These are phyloP conservation scores for Zygosaccharomyces sapae DNA, from an alignment of 1,139 yeast genomes.

Conservation along the genomic window DNA sequence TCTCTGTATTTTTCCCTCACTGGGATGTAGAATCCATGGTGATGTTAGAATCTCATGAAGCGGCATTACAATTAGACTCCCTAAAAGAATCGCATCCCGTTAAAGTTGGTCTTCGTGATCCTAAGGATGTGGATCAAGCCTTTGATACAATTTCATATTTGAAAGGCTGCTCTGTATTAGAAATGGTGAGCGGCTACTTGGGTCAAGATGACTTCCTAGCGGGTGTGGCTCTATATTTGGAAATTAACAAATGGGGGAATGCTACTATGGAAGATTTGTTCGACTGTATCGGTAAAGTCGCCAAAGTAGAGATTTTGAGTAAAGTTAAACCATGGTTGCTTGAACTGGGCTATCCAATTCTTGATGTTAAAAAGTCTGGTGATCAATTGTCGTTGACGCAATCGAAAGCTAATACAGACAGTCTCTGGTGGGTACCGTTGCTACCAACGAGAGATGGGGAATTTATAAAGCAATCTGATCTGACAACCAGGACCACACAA, in stretches of 20 bases:
- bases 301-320: slow-evolving; percentile 50
- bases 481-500: not conserved
- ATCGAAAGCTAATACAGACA: slow-evolving; percentile 40
- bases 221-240: slow-evolving; percentile 67
- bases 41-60: slow-evolving; percentile 53
- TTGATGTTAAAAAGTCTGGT: slow-evolving; percentile 41
- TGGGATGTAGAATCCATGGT: slow-evolving; percentile 70
- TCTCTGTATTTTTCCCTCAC: slow-evolving; percentile 61
- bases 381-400: slow-evolving; percentile 36
- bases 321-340: slow-evolving; percentile 61
- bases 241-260: slow-evolving; percentile 51
- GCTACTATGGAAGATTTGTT: slow-evolving; percentile 61
- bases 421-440: slow-evolving; percentile 78
- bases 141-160: slow-evolving; percentile 74
- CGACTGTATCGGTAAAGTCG: slow-evolving; percentile 52
- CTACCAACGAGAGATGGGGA: slow-evolving; percentile 38
- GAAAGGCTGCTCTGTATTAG: slow-evolving; percentile 71
- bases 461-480: slow-evolving; percentile 14
- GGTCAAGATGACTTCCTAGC: slow-evolving; percentile 62
- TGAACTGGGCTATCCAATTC: slow-evolving; percentile 62
- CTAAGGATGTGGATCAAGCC: slow-evolving; percentile 72
- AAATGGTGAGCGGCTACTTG: slow-evolving; percentile 66
- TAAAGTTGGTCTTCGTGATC: slow-evolving; percentile 69
- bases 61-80: slow-evolving; percentile 62
- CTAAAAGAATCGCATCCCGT: slow-evolving; percentile 74